These are phyloP conservation scores for Penicillium sumatraense DNA, from an alignment of 2,329 filamentous ascomycete species.

Conservation along the genomic window DNA sequence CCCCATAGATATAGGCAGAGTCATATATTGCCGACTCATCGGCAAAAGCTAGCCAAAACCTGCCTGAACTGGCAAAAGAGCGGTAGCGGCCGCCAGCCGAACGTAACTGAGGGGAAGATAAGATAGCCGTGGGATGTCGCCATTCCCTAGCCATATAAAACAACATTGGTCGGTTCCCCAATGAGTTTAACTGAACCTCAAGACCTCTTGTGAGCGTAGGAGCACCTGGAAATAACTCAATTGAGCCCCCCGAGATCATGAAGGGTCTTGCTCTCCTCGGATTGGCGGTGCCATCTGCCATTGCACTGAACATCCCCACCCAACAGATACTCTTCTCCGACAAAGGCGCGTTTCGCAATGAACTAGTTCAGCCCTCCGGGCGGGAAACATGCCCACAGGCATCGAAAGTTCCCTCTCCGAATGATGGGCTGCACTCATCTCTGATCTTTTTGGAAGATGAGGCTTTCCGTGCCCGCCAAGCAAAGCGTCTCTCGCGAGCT, in stretches of 20 bases:
- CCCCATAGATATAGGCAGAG: no score
- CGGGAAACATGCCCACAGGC: conserved; percentile 36
- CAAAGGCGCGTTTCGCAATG: conserved; percentile 1
- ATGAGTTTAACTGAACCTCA: background rate
- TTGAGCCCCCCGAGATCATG: conserved; percentile 14
- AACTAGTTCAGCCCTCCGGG: conserved; percentile 7
- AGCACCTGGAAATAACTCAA: background rate
- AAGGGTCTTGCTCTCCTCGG: conserved; percentile 20
- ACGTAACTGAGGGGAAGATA: conserved; percentile 24
- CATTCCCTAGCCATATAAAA: conserved; percentile 1
- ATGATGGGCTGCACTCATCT: conserved; percentile 35
- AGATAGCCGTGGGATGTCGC: conserved; percentile 16
- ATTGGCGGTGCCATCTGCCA: conserved; percentile 23
- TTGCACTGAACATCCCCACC: conserved; percentile 31
- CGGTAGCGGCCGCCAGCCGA: conserved; percentile 23
- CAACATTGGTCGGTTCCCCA: background rate
- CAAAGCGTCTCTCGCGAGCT: conserved; percentile 58
- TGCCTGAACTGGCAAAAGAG: conserved; percentile 19
- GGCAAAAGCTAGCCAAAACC: conserved; percentile 13
- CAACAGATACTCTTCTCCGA: conserved; percentile 29
- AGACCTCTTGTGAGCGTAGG: background rate
- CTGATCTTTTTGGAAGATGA: conserved; percentile 34
- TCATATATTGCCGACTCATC: conserved; percentile 19
- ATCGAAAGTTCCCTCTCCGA: conserved; percentile 27
- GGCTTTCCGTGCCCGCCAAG: conserved; percentile 43